Percentiles rank a stretch among this genome's conserved stretches.
Evolutionary conservation across 2,329 filamentous ascomycete genomes (phyloP).

Genomic region (Calonectria henricotiae): DNA sequence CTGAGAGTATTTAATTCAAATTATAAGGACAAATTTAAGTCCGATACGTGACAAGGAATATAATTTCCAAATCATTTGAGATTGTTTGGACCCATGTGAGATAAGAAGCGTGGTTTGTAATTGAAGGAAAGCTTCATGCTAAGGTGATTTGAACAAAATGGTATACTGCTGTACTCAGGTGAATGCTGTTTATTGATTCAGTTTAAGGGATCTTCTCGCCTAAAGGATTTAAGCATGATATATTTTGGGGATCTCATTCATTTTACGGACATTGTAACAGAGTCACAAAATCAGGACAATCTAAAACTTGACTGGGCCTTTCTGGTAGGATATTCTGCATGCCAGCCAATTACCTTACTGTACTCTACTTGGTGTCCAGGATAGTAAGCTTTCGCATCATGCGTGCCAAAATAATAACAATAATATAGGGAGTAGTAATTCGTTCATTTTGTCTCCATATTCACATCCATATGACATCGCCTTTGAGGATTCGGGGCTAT

Average conservation of each 20-base stretch:
- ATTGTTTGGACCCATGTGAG: not conserved
- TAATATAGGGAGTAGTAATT: not conserved
- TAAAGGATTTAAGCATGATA: not conserved
- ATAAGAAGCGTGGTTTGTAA: not conserved
- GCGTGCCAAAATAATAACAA: not conserved
- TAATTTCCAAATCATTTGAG: not conserved
- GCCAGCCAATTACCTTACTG: not conserved
- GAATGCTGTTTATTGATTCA: not conserved
- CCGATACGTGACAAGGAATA: not conserved
- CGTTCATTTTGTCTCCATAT: not conserved
- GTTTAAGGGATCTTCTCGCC: not conserved
- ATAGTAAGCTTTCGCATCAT: not conserved
- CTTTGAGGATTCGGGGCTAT: not conserved
- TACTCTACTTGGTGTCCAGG: no score
- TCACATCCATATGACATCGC: not conserved
- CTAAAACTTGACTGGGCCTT: not conserved
- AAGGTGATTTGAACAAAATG: not conserved
- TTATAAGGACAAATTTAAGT: not conserved
- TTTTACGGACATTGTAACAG: no score
- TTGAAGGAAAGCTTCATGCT: not conserved
- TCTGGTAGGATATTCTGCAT: not conserved
- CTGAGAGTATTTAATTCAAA: constrained; percentile 27
- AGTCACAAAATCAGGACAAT: no score
- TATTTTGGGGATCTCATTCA: not conserved
- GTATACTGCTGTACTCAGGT: not conserved